Conservation (phyloP, 2,329 filamentous ascomycete genomes). For the Hypoxylon sp. region DNA sequence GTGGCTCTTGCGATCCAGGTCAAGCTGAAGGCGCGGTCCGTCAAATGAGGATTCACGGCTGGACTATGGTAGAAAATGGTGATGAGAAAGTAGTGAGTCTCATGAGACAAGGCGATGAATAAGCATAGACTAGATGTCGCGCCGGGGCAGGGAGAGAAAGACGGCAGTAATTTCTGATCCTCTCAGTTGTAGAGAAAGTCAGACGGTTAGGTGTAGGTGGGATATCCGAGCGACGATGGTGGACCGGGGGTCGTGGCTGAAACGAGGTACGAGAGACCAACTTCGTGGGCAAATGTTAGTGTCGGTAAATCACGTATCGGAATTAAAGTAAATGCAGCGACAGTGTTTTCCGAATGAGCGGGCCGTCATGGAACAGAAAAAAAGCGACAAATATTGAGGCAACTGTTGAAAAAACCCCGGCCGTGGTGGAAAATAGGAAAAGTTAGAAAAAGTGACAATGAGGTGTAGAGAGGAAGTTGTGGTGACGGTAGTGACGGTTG, state of each 20-base stretch:
- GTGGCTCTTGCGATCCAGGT: neutral
- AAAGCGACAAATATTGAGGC: constrained; percentile 4
- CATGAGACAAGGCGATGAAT: constrained; percentile 10
- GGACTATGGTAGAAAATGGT: neutral
- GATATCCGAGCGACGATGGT: constrained; percentile 24
- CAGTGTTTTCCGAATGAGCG: constrained; percentile 10
- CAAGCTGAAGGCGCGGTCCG: neutral
- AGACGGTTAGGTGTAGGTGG: constrained; percentile 11
- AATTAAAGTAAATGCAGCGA: constrained; percentile 17
- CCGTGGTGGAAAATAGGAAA: constrained; percentile 9
- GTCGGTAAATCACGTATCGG: constrained; percentile 32
- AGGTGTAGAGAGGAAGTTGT: constrained; percentile 28
- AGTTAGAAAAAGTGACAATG: constrained; percentile 16
- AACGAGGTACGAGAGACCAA: constrained; percentile 38
- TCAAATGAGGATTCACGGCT: neutral
- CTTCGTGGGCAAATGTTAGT: constrained; percentile 46
- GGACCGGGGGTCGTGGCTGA: constrained; percentile 28
- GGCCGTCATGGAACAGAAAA: constrained; percentile 8
- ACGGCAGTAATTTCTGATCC: constrained; percentile 3
- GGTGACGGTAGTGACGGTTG: constrained; percentile 33
- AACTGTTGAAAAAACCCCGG: constrained; percentile 8
- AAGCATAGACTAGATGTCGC: constrained; percentile 17
- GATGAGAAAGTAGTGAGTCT: neutral
- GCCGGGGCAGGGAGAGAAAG: constrained; percentile 17
- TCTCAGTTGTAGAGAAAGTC: constrained; percentile 4